Base-by-base conservation (phyloP, 345 rosid genomes). In the Eucalyptus leucophloia region DNA sequence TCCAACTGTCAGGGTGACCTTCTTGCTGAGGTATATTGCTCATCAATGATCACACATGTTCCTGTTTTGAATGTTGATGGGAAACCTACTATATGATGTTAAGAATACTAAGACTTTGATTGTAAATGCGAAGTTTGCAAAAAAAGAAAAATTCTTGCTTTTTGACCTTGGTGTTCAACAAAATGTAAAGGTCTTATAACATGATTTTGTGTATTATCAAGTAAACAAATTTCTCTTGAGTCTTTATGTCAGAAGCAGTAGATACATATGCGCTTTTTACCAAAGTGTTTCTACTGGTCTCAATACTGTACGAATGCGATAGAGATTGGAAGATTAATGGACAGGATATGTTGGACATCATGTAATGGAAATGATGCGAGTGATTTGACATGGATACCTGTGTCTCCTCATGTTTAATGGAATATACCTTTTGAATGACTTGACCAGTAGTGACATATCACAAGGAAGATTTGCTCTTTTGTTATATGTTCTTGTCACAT, bases 1-100 rank as follows among this genome's bases (percentile, higher is more conserved):
- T 93, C 97, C 89, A 92, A 88, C 86, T 91, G 94, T 91, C 95
- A 90, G 92, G 95, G 91, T 86, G 94, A 94, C 65, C 94, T 89
- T 56, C 92, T 94, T 62, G 95, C 96, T 81, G 94, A 96, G 98
- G 98, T 96, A 89, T 88, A 88, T 88, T 80, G 87, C 72, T 93
- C 81, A 89, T 40, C 86, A n/a, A 65, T 40, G 26, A 16, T 32
- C 40, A 42, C n/a, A 82, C 89, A 60, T 88, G 30, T 65, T 86
- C 88, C 90, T 90, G 89, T 91, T 77, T 40, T 40, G 16, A 37
- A 77, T 72, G 83, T 77, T 77, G 16, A 77, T 77, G 47, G 28
- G 6, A 40, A 77, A 77, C 45, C 45, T 7, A 77, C 47, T 77
- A 21, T 40, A 21, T 77, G 28, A 37, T 77, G 47, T 77, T 77